Percentiles rank a stretch among this genome's conserved stretches.
These are phyloP conservation scores for Cutaneotrichosporon arboriforme DNA, from an alignment of 1,284 basidiomycete species.

Conservation along the genomic window DNA sequence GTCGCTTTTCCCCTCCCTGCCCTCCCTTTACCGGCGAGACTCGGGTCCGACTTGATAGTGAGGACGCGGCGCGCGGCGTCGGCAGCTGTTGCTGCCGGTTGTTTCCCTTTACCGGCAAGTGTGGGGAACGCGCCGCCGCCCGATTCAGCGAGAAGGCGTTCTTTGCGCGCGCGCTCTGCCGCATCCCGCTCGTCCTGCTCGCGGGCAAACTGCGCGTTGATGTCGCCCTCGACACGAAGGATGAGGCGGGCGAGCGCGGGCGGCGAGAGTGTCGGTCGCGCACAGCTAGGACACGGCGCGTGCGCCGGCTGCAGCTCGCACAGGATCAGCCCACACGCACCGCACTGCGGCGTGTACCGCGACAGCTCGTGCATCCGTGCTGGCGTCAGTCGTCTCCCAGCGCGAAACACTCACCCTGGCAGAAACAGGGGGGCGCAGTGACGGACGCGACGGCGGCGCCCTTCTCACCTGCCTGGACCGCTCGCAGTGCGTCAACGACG, in stretches of 20 bases:
- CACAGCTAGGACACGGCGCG: constrained; percentile 49
- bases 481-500: constrained; percentile 27
- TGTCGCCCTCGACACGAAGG: constrained; percentile 32
- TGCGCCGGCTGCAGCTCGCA: constrained; percentile 44
- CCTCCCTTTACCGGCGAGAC: constrained; percentile 25
- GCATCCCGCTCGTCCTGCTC: constrained; percentile 35
- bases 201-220: constrained; percentile 30
- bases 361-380: constrained; percentile 47
- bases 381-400: constrained; percentile 13
- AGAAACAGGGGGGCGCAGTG: constrained; percentile 42
- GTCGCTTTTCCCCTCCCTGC: constrained; percentile 36
- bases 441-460: constrained; percentile 6
- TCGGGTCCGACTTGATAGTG: constrained; percentile 16
- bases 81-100: not conserved
- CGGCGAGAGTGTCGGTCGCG: constrained; percentile 21
- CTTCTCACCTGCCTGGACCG: constrained; percentile 32
- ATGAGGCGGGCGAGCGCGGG: constrained; percentile 40
- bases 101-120: constrained; percentile 15
- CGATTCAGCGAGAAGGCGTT: constrained; percentile 29
- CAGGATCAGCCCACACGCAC: constrained; percentile 44
- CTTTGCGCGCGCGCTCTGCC: constrained; percentile 27
- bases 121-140: constrained; percentile 46
- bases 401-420: constrained; percentile 41
- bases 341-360: constrained; percentile 45
- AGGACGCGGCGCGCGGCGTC: constrained; percentile 15